phyloP scores from a whole-genome alignment of 768 basidiomycete genomes.

The Auricularia auricula-judae region DNA sequence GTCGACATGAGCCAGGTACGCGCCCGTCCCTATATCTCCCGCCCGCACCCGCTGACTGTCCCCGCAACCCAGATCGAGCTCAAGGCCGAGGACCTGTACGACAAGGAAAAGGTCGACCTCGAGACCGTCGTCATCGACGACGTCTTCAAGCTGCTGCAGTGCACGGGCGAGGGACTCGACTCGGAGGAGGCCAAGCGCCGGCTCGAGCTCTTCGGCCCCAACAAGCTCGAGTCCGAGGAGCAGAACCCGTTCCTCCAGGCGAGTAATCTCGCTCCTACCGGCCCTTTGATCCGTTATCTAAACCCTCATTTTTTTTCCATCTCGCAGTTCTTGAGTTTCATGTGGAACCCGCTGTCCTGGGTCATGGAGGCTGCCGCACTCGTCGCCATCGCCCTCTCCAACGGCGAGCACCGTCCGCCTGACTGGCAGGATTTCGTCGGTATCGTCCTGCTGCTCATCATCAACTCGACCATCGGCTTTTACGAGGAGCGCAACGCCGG shows the following conservation, averaged over 20 bases:
- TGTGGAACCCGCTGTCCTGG: slow-evolving; percentile 99
- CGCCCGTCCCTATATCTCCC: background rate
- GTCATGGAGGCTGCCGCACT: slow-evolving; percentile 97
- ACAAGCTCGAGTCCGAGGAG: slow-evolving; percentile 86
- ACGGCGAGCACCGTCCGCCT: slow-evolving; percentile 75
- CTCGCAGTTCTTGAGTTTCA: slow-evolving; percentile 79
- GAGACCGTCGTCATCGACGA: slow-evolving; percentile 96
- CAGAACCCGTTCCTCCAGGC: slow-evolving; percentile 88
- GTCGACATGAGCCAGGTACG: slow-evolving; percentile 73
- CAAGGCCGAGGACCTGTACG: slow-evolving; percentile 88
- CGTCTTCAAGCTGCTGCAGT: slow-evolving; percentile 92
- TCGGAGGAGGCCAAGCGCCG: slow-evolving; percentile 70
- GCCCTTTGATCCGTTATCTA: background rate
- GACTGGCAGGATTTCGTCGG: slow-evolving; percentile 98
- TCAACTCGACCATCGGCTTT: slow-evolving; percentile 97
- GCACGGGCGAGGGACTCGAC: slow-evolving; percentile 68
- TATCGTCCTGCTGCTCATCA: slow-evolving; percentile 81
- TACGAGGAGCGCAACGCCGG: slow-evolving; percentile 96
- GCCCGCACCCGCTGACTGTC: slow-evolving; percentile 2
- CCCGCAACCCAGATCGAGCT: slow-evolving; percentile 52
- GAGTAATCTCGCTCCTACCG: slow-evolving; percentile 8
- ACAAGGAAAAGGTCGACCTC: slow-evolving; percentile 98
- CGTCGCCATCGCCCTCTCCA: slow-evolving; percentile 91
- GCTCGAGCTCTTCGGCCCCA: slow-evolving; percentile 89
- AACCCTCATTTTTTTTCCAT: background rate